Evolutionary conservation across 306 rosid species (phyloP).

Genomic region (Castanospermum australe): DNA sequence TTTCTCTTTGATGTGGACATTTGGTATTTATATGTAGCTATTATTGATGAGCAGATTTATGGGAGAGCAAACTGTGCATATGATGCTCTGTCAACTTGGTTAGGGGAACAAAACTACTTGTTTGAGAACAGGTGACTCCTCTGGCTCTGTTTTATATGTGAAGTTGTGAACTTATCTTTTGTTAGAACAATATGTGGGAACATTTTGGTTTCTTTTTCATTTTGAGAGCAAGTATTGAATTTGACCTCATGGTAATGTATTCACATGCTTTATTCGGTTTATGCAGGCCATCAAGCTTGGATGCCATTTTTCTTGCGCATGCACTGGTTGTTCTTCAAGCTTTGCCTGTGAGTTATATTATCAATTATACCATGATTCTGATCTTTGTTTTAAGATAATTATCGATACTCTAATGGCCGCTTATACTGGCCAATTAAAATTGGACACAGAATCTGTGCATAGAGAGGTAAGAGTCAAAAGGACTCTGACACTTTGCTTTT

Average conservation of each 20-base stretch:
- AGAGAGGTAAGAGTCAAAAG: background rate
- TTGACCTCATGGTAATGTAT: slow-evolving; percentile 11
- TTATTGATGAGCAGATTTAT: slow-evolving; percentile 67
- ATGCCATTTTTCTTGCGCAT: slow-evolving; percentile 87
- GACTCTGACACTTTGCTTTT: background rate
- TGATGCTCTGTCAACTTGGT: slow-evolving; percentile 64
- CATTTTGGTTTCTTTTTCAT: slow-evolving; percentile 1
- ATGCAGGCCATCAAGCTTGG: slow-evolving; percentile 90
- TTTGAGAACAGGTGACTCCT: slow-evolving; percentile 70
- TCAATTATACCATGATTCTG: background rate
- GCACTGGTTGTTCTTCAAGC: slow-evolving; percentile 72
- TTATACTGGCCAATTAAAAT: background rate
- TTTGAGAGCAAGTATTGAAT: background rate
- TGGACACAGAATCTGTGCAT: background rate
- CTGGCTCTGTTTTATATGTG: background rate
- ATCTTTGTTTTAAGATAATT: background rate
- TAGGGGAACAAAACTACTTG: slow-evolving; percentile 71
- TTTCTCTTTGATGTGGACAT: slow-evolving; percentile 36
- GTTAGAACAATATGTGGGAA: background rate
- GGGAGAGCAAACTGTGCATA: slow-evolving; percentile 67
- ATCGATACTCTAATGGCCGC: background rate
- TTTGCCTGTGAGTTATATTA: slow-evolving; percentile 76
- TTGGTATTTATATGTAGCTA: slow-evolving; percentile 20
- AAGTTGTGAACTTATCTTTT: background rate
- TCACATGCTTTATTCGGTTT: slow-evolving; percentile 26